Base-by-base conservation (phyloP, 1,284 basidiomycete genomes). In the Ustilago crameri region DNA sequence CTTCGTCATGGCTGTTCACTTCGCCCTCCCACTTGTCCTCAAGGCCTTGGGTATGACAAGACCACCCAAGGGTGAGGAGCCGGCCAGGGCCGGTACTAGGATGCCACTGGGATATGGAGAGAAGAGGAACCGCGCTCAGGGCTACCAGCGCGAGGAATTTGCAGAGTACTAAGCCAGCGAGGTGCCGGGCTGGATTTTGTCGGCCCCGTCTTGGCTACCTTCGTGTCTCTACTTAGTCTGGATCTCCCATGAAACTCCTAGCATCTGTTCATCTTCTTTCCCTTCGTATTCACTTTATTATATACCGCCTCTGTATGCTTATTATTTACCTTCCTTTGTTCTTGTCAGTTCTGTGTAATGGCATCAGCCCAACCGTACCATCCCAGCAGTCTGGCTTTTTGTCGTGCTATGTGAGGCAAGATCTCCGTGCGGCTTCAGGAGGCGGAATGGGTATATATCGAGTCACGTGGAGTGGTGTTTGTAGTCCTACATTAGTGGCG, bases 1-100 rank as follows among this genome's bases (percentile, higher is more conserved):
- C 73, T 71, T 79, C 14, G 69, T 66, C n/a, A 77, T 74, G 61
- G 65, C 60, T 17, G 76, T 79, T n/a, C 76, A 79, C 60, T 79
- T 77, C 53, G 67, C 71, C 1, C 44, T 79, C 9, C 76, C 76
- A 3, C 30, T 74, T 14, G 66, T 74, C 30, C 43, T 73, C 26
- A 70, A 76, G 46, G 54, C 59, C 1, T n/a, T 76, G 17, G 74
- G 74, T 26, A 70, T 76, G 62, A 74, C 69, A 9, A 57, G 69
- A 18, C 69, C 69, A 3, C 69, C 70, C 23, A 73, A 63, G 57
- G 65, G 52, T 17, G 41, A 68, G 23, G 34, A 53, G 43, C 35
- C 53, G 0, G 44, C 44, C 2, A 44, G 51, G 40, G 14, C 46
- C 8, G 41, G 23, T 14, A 27, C n/a, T 15, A 24, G n/a, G 9